phyloP scores from a whole-genome alignment of 352 stramenopile species.

The Phytophthora cactorum region DNA sequence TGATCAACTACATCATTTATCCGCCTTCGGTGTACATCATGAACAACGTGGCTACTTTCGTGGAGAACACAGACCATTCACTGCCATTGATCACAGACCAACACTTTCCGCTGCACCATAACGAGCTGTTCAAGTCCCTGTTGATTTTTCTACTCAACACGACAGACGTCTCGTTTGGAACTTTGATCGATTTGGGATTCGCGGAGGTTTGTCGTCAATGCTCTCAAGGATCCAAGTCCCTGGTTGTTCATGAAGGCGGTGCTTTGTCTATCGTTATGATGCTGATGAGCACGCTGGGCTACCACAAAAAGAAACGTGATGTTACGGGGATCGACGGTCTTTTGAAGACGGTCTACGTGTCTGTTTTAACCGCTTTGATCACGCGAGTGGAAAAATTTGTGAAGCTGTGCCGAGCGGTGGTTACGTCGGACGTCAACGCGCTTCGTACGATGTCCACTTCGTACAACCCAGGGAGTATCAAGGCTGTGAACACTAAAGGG shows the following conservation, averaged over 20 bases:
- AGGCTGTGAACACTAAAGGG: conserved; percentile 64
- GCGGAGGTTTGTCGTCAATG: conserved; percentile 79
- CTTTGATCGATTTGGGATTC: conserved; percentile 81
- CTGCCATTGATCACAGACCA: conserved; percentile 87
- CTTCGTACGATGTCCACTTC: conserved; percentile 55
- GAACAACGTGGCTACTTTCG: conserved; percentile 83
- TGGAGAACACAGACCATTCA: conserved; percentile 83
- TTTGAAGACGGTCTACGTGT: conserved; percentile 53
- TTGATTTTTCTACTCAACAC: conserved; percentile 68
- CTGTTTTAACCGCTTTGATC: conserved; percentile 57
- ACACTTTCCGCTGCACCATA: conserved; percentile 79
- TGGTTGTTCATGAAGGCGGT: conserved; percentile 79
- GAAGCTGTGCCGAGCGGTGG: conserved; percentile 69
- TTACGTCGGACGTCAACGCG: conserved; percentile 55
- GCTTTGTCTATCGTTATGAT: conserved; percentile 89
- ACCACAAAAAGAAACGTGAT: conserved; percentile 87
- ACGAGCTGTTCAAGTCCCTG: conserved; percentile 83
- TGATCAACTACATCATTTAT: conserved; percentile 90
- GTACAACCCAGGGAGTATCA: conserved; percentile 43
- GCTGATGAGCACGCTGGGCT: conserved; percentile 84
- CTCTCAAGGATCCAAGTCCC: conserved; percentile 53
- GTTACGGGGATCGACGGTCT: conserved; percentile 71
- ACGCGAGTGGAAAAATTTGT: conserved; percentile 85
- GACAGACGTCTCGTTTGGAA: conserved; percentile 75
- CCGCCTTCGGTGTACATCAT: conserved; percentile 88